These are phyloP conservation scores for Metahyphopichia silvanorum DNA, from an alignment of 805 yeast species.

Conservation along the genomic window DNA sequence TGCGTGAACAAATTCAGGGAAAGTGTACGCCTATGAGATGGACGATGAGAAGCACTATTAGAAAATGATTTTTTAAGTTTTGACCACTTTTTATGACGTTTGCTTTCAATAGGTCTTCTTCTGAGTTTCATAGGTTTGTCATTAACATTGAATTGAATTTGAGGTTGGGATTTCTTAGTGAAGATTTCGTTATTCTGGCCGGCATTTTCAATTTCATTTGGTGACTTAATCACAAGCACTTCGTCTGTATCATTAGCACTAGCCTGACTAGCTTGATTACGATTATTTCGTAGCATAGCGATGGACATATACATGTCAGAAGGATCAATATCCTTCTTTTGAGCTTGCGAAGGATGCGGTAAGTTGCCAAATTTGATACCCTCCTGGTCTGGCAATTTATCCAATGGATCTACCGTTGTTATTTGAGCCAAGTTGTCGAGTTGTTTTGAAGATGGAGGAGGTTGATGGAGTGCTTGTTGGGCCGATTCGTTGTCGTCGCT, in stretches of 20 bases:
- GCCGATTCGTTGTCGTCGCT: conserved; percentile 31
- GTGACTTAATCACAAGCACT: conserved; percentile 72
- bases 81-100: conserved; percentile 11
- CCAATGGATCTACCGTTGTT: not conserved
- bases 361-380: conserved; percentile 59
- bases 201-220: conserved; percentile 60
- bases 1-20: conserved; percentile 7
- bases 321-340: conserved; percentile 55
- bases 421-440: no score
- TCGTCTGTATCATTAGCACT: conserved; percentile 47
- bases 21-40: conserved; percentile 3
- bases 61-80: conserved; percentile 23
- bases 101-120: no score
- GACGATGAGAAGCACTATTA: conserved; percentile 11
- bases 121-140: conserved; percentile 10
- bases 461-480: not conserved
- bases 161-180: conserved; percentile 20
- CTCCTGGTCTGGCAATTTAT: not conserved
- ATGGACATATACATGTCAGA: conserved; percentile 83
- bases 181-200: conserved; percentile 32
- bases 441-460: conserved; percentile 4
- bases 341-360: conserved; percentile 48
- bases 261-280: conserved; percentile 23
- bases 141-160: conserved; percentile 21
- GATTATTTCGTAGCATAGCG: conserved; percentile 66